These are phyloP conservation scores for Erysimum cheiranthoides DNA, from an alignment of 345 rosid species.

Conservation along the genomic window DNA sequence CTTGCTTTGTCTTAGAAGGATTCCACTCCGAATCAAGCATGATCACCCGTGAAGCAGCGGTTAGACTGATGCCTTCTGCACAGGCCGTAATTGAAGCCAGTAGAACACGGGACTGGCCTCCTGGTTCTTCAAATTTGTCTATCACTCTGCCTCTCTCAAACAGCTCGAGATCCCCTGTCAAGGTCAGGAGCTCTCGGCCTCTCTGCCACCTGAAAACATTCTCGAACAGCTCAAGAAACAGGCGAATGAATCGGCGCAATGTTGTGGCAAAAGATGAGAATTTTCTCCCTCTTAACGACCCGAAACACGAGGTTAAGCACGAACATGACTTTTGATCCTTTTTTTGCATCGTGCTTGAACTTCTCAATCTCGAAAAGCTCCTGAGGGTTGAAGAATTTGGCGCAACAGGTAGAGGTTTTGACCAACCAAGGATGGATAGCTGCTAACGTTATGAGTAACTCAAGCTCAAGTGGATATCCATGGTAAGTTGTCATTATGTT, in stretches of 20 bases:
- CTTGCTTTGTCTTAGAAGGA: constrained; percentile 95
- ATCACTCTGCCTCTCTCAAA: constrained; percentile 87
- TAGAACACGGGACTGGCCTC: constrained; percentile 64
- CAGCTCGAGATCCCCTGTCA: constrained; percentile 87
- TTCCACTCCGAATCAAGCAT: constrained; percentile 86
- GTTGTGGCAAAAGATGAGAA: constrained; percentile 89
- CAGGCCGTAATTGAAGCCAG: constrained; percentile 91
- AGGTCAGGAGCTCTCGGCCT: constrained; percentile 77
- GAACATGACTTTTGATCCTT: constrained; percentile 90
- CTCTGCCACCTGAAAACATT: constrained; percentile 69
- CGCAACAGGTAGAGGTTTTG: constrained; percentile 66
- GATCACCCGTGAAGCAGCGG: constrained; percentile 91
- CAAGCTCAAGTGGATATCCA: constrained; percentile 85
- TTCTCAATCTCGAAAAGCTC: constrained; percentile 64
- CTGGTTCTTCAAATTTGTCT: constrained; percentile 80
- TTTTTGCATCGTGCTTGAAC: constrained; percentile 60
- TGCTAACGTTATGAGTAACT: constrained; percentile 84
- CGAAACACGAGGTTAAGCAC: constrained; percentile 86
- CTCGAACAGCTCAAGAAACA: constrained; percentile 74
- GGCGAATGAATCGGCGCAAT: constrained; percentile 81
- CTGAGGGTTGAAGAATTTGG: constrained; percentile 56
- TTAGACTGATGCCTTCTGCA: constrained; percentile 92
- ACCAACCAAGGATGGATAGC: constrained; percentile 89
- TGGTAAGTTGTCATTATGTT: constrained; percentile 58
- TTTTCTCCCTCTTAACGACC: constrained; percentile 73